Evolutionary conservation across 1,284 basidiomycete genomes (phyloP).

Genomic region (Irpex lacteus): DNA sequence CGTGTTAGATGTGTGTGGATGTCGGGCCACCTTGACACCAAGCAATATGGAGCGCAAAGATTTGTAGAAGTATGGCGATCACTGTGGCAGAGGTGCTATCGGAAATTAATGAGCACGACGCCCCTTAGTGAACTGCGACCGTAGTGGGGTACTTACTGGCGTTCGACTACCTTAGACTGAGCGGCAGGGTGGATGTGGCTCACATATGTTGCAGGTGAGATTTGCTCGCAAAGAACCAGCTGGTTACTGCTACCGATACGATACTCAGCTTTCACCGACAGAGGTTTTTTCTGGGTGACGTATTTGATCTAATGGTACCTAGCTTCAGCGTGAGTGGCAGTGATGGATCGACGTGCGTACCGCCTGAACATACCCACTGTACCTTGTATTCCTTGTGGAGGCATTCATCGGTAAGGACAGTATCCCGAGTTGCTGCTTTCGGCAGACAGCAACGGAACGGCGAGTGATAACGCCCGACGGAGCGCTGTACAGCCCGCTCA

Average conservation of each 20-base stretch:
- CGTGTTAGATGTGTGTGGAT: neutral
- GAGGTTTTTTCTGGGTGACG: neutral
- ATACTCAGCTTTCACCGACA: neutral
- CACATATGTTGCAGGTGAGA: too few species aligned
- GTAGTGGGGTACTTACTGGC: neutral
- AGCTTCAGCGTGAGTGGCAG: neutral
- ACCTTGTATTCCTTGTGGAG: neutral
- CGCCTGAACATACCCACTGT: neutral
- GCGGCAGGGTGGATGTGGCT: neutral
- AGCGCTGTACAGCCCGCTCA: constrained; percentile 1
- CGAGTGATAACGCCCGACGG: constrained; percentile 10
- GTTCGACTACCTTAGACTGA: neutral
- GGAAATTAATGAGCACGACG: neutral
- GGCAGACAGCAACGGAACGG: constrained; percentile 11
- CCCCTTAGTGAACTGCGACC: neutral
- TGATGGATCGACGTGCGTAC: neutral
- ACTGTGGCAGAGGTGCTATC: neutral
- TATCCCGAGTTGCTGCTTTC: constrained; percentile 1
- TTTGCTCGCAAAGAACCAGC: too few species aligned
- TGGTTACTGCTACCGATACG: too few species aligned
- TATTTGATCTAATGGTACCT: neutral
- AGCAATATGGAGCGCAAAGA: neutral
- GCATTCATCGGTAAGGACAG: constrained; percentile 3
- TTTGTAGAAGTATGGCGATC: neutral
- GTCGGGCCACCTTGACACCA: neutral